These are phyloP conservation scores for Talaromyces rugulosus DNA, from an alignment of 2,329 filamentous ascomycete species.

Conservation along the genomic window DNA sequence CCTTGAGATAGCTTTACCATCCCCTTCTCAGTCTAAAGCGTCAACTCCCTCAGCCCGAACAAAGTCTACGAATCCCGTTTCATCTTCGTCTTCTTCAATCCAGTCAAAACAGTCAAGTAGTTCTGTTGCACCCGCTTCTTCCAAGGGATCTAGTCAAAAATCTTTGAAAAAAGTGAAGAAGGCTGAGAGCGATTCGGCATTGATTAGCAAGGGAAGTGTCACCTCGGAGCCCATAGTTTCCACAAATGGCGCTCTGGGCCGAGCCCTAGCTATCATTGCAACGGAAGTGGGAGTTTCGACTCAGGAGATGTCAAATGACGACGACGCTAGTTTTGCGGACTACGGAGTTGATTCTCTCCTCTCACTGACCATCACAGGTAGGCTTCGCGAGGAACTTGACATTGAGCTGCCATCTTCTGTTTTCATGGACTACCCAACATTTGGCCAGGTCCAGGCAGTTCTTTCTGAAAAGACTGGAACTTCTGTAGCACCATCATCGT, in stretches of 20 bases:
- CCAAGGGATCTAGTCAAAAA: neutral
- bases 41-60: neutral
- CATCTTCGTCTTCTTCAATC: too few species aligned
- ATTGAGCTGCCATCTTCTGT: constrained; percentile 18
- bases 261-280: constrained; percentile 25
- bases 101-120: too few species aligned
- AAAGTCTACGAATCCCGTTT: neutral
- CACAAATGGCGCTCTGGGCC: neutral
- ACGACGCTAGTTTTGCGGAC: constrained; percentile 23
- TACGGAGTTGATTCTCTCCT: constrained; percentile 36
- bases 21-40: neutral
- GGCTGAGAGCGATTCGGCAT: neutral
- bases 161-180: neutral
- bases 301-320: constrained; percentile 16
- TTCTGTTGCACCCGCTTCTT: neutral
- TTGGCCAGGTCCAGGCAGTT: neutral
- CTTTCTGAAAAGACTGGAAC: neutral
- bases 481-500: neutral
- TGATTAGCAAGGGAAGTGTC: neutral
- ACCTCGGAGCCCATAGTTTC: neutral
- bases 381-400: constrained; percentile 26
- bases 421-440: constrained; percentile 1
- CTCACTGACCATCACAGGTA: constrained; percentile 29
- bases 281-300: constrained; percentile 21
- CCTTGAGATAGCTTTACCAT: neutral